Evolutionary conservation across 495 filamentous ascomycete species (phyloP), one percentile per base, ranked within the genome.

Genomic region (Glonium stellatum): DNA sequence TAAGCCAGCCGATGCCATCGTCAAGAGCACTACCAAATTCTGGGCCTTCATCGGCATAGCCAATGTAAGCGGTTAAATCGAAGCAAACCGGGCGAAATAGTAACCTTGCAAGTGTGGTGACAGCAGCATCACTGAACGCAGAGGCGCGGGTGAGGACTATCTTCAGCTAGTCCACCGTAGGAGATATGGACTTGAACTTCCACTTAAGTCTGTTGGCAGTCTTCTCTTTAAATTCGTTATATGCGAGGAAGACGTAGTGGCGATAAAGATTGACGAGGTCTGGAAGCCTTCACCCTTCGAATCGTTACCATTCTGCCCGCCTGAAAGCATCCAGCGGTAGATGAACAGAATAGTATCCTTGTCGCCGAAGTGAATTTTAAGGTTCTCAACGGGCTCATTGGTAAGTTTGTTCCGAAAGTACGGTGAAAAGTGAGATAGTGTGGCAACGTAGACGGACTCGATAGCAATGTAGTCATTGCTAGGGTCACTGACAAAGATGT

Each of bases 321-420:
- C 58, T 5, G 54, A 36, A 4, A 65, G 54, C 62, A 65, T 65
- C 52, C 50, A 61, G 11, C 47, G 46, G 47, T 65, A 65, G 19
- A 65, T 65, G 46, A 59, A 65, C 1, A 39, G 15, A 13, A 61
- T 25, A 34, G 53, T 23, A 1, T 58, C 35, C 54, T 61, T 65
- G 36, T 37, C 27, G 21, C 54, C 47, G 35, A 37, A 21, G 4
- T 46, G 52, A 27, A 65, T 50, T 21, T 13, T 8, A 4, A 65
- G 55, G 11, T 31, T 19, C 5, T 18, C 0, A 19, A 35, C 23
- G n/a, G 18, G 5, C 1, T 58, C 19, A 44, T 19, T 35, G 1
- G 54, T 35, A 5, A 61, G 54, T 12, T 49, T 34, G 35, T 54
- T 15, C 49, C 50, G 57, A 5, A 47, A 44, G n/a, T 42, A 42